phyloP scores from a whole-genome alignment of 305 asterid genomes.

The Ilex paraguariensis region DNA sequence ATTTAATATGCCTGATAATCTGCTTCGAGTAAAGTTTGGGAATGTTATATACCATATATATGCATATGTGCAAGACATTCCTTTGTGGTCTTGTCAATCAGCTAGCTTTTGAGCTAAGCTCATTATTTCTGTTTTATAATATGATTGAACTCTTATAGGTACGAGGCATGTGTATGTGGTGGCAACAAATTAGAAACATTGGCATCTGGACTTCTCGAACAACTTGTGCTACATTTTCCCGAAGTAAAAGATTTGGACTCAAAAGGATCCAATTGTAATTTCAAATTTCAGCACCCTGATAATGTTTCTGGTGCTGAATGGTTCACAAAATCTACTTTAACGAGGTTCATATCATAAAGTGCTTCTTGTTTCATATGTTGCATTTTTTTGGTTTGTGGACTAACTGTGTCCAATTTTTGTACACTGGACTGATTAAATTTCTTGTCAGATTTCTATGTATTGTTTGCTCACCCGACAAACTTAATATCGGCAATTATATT shows the following conservation, averaged over 20 bases:
- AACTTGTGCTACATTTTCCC: slow-evolving; percentile 56
- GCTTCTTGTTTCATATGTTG: no score
- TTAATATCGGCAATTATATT: slow-evolving; percentile 38
- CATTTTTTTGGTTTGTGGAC: no score
- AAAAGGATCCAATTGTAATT: slow-evolving; percentile 50
- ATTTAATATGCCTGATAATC: no score
- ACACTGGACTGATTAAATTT: no score
- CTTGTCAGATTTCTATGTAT: slow-evolving; percentile 62
- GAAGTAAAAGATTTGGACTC: slow-evolving; percentile 50
- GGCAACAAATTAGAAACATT: slow-evolving; percentile 46
- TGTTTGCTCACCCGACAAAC: slow-evolving; percentile 53
- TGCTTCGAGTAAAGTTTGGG: no score
- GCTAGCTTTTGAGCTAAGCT: no score
- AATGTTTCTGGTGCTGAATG: slow-evolving; percentile 42
- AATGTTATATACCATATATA: no score
- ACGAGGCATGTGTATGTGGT: slow-evolving; percentile 50
- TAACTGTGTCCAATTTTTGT: no score
- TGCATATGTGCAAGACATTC: no score
- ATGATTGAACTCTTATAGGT: slow-evolving; percentile 36
- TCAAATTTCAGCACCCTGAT: slow-evolving; percentile 48
- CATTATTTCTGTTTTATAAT: background rate
- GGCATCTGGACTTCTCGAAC: slow-evolving; percentile 70
- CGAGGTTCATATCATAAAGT: slow-evolving; percentile 38
- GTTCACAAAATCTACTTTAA: slow-evolving; percentile 71
- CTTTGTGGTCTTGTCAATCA: no score